Percentiles rank a stretch among this genome's conserved stretches.
These are phyloP conservation scores for Pelargonium nanum DNA, from an alignment of 345 rosid species.

Conservation along the genomic window DNA sequence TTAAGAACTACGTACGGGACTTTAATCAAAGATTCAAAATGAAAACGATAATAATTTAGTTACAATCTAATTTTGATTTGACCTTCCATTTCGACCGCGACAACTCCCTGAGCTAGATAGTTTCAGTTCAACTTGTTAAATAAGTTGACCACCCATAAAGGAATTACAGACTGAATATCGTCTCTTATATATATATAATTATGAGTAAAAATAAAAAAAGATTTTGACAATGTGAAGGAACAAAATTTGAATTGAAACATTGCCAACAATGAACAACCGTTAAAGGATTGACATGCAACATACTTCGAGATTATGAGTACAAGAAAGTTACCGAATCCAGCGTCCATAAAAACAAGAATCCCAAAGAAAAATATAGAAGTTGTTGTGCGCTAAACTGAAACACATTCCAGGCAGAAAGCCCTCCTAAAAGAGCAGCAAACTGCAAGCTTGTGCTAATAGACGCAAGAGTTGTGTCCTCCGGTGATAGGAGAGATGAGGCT, in stretches of 20 bases:
- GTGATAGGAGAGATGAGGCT: constrained; percentile 62
- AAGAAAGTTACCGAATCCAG: constrained; percentile 47
- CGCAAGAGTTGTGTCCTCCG: constrained; percentile 68
- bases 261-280: neutral
- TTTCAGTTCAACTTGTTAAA: too few relatives aligned
- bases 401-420: constrained; percentile 51
- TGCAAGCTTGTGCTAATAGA: constrained; percentile 67
- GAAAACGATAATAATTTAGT: neutral
- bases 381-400: constrained; percentile 51
- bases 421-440: constrained; percentile 51
- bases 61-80: too few relatives aligned
- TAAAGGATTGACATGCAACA: neutral
- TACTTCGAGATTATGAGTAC: too few relatives aligned
- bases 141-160: too few relatives aligned
- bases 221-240: neutral
- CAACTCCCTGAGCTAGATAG: too few relatives aligned
- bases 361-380: constrained; percentile 53
- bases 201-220: too few relatives aligned
- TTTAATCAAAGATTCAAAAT: too few relatives aligned
- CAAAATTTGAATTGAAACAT: neutral
- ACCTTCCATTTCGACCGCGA: neutral
- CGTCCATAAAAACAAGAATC: constrained; percentile 60
- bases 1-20: too few relatives aligned
- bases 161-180: too few relatives aligned
- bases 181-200: too few relatives aligned